phyloP scores from a whole-genome alignment of 345 rosid genomes.

The Linum trigynum region DNA sequence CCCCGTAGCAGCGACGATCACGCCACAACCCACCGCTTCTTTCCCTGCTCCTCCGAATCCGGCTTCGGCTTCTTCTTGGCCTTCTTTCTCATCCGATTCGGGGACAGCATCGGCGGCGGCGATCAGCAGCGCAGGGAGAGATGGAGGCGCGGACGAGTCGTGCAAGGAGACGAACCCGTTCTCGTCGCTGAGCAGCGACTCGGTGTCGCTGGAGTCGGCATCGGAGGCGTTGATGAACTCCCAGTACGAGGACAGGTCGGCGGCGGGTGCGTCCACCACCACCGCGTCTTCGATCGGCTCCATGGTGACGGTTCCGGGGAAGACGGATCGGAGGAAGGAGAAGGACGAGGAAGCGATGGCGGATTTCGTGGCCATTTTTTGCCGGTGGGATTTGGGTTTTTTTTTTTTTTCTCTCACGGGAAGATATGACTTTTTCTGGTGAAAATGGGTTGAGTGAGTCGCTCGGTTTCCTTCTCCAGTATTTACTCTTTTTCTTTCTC shows the following conservation, averaged over 20 bases:
- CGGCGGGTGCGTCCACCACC: not conserved
- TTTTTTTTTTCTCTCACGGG: not conserved
- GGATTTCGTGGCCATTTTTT: not conserved
- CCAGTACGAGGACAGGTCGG: slow-evolving; percentile 20
- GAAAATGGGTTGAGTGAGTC: not conserved
- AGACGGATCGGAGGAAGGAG: not conserved
- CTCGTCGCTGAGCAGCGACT: slow-evolving; percentile 16
- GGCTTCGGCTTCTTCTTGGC: not conserved
- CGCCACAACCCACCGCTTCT: not conserved
- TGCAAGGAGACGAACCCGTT: slow-evolving; percentile 22
- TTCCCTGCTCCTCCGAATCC: not conserved
- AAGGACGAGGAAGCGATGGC: not conserved
- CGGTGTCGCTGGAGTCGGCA: slow-evolving; percentile 20
- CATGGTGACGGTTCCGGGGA: not conserved
- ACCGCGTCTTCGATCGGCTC: not conserved
- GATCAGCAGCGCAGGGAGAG: not conserved
- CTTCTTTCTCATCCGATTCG: not conserved
- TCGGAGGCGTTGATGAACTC: slow-evolving; percentile 31
- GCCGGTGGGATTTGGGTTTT: no score
- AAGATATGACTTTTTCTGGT: not conserved
- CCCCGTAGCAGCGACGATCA: not conserved
- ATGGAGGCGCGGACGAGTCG: not conserved
- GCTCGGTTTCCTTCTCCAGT: not conserved
- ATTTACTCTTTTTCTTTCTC: not conserved
- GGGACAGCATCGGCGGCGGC: not conserved